These are phyloP conservation scores for Naganishia cerealis DNA, from an alignment of 1,284 basidiomycete species.

Conservation along the genomic window DNA sequence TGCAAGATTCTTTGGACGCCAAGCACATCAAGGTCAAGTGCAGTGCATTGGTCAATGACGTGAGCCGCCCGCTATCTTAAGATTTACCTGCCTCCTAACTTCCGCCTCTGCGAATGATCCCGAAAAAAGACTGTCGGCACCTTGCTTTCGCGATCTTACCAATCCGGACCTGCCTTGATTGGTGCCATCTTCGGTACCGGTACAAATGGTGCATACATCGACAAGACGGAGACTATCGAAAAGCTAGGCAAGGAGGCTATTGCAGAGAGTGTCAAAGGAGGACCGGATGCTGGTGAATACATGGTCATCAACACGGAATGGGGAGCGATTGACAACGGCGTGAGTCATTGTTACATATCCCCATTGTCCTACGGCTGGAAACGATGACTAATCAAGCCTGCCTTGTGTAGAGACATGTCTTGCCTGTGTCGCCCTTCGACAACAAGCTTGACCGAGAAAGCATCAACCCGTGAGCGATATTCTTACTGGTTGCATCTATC, in stretches of 20 bases:
- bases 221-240: conserved; percentile 76
- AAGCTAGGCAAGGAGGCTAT: conserved; percentile 70
- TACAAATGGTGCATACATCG: conserved; percentile 96
- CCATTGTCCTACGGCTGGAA: neutral
- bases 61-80: conserved; percentile 54
- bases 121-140: conserved; percentile 81
- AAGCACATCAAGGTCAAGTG: conserved; percentile 93
- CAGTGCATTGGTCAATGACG: conserved; percentile 93
- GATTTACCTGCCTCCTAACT: neutral
- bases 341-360: conserved; percentile 52
- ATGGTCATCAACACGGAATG: conserved; percentile 99
- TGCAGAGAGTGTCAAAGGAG: conserved; percentile 56
- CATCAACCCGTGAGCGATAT: conserved; percentile 71
- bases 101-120: neutral
- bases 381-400: neutral
- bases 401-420: conserved; percentile 65
- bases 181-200: conserved; percentile 95
- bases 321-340: conserved; percentile 90
- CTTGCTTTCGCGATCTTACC: conserved; percentile 86
- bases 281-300: conserved; percentile 59
- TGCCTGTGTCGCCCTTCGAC: conserved; percentile 90
- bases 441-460: conserved; percentile 87
- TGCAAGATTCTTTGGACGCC: conserved; percentile 89
- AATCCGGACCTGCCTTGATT: conserved; percentile 79
- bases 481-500: conserved; percentile 4